These are phyloP conservation scores for Kwoniella shandongensis DNA, from an alignment of 768 basidiomycete species.

Conservation along the genomic window DNA sequence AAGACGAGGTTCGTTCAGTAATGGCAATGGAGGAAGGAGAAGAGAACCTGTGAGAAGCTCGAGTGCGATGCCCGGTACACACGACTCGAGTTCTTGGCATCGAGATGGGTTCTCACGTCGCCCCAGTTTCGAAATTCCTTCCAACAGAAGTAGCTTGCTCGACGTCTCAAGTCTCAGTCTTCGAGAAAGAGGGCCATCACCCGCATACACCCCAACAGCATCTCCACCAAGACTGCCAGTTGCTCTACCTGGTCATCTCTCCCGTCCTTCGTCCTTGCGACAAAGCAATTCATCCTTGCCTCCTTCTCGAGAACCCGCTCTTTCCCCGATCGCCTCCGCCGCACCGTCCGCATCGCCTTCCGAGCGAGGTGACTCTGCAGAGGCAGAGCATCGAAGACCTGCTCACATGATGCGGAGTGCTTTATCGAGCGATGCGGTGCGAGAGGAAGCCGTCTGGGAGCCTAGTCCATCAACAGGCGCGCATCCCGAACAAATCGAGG, in stretches of 20 bases:
- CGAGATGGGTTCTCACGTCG: slow-evolving; percentile 34
- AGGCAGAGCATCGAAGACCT: slow-evolving; percentile 19
- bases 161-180: slow-evolving; percentile 12
- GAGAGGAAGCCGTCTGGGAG: slow-evolving; percentile 11
- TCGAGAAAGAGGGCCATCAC: slow-evolving; percentile 43
- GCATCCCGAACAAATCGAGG: not conserved
- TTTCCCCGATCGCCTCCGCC: slow-evolving; percentile 44
- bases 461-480: slow-evolving; percentile 2
- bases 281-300: slow-evolving; percentile 10
- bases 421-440: slow-evolving; percentile 9
- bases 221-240: slow-evolving; percentile 11
- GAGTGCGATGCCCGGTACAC: slow-evolving; percentile 40
- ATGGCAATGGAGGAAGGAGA: not conserved
- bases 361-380: slow-evolving; percentile 36
- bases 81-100: slow-evolving; percentile 22
- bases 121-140: slow-evolving; percentile 18
- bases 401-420: not conserved
- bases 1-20: not conserved
- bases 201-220: slow-evolving; percentile 46
- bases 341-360: slow-evolving; percentile 32
- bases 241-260: slow-evolving; percentile 11
- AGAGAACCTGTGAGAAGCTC: slow-evolving; percentile 21
- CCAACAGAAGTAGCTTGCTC: slow-evolving; percentile 5
- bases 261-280: slow-evolving; percentile 16
- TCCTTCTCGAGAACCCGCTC: slow-evolving; percentile 19